phyloP scores from a whole-genome alignment of 805 yeast genomes.

The Lipomyces chichibuensis region DNA sequence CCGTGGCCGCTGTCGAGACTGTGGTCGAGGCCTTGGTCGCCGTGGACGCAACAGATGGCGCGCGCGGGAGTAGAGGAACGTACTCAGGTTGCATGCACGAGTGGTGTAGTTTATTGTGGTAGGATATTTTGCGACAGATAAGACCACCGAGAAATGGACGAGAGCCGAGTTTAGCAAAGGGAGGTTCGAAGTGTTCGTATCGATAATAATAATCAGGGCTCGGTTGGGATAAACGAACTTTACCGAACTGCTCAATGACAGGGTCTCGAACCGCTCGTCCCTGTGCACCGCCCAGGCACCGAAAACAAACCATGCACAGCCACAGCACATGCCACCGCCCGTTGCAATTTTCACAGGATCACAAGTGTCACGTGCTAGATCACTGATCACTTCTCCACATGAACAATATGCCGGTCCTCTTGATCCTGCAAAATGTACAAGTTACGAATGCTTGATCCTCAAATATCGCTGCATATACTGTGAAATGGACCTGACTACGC shows the following conservation, averaged over 20 bases:
- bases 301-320: too few species aligned
- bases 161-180: not conserved
- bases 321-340: too few species aligned
- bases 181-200: not conserved
- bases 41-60: slow-evolving; percentile 1
- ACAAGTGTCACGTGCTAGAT: too few species aligned
- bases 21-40: not conserved
- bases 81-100: not conserved
- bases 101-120: not conserved
- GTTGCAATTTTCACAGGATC: too few species aligned
- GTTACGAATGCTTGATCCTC: too few species aligned
- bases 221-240: not conserved
- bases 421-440: too few species aligned
- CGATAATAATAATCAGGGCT: too few species aligned
- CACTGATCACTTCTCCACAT: too few species aligned
- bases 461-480: not conserved
- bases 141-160: not conserved
- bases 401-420: too few species aligned
- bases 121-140: too few species aligned
- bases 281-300: too few species aligned
- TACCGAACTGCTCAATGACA: not conserved
- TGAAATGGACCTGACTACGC: slow-evolving; percentile 16
- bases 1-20: not conserved
- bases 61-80: not conserved
- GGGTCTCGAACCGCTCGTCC: too few species aligned